Evolutionary conservation across 2,329 filamentous ascomycete genomes (phyloP), one percentile per base, ranked within the genome.

Genomic region (Colletotrichum spaethianum): DNA sequence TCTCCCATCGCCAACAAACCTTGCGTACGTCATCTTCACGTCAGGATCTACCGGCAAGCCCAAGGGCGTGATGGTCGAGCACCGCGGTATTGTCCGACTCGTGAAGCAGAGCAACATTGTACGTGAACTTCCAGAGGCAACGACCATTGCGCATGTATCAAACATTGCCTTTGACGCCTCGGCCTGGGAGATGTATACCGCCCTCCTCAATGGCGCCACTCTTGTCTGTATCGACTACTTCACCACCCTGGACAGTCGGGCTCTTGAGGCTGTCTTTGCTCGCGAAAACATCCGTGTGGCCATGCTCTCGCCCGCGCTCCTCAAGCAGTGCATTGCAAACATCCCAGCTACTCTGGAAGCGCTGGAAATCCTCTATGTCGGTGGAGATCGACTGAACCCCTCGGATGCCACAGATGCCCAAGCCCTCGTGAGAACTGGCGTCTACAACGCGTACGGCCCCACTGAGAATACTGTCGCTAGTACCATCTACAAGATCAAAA

Each of bases 201-300:
- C 73, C 0, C 67, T 77, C 9, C 63, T 78, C 1, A 75, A 74
- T 14, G 77, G 77, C 0, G 74, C 73, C 0, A 77, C 72, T 0
- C 11, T 78, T 0, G 56, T 76, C 8, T 78, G 77, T 4, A 66
- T 78, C 0, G 76, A 78, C 33, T 67, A 72, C 9, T 48, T 67
- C n/a, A 73, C 74, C 6, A 53, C 60, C 0, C 31, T 78, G 0
- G 75, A 77, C 2, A 50, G 20, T n/a, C 55, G 60, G 11, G 70
- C 67, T 0, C 73, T 78, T 5, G 44, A 42, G 62, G 72, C 26
- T 62, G 73, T 63, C n/a, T 77, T 77, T 55, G 50, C 48, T 23
- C 67, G 77, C 5, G 81, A 83, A 67, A 79, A 79, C 7, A 81
- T 83, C 36, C 81, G 83, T 67, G 80, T 79, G 59, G 80, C 81